A percentile compares a stretch with the other conserved stretches of the same genome.
phyloP scores from a whole-genome alignment of 306 rosid species.

The Malus asiatica region DNA sequence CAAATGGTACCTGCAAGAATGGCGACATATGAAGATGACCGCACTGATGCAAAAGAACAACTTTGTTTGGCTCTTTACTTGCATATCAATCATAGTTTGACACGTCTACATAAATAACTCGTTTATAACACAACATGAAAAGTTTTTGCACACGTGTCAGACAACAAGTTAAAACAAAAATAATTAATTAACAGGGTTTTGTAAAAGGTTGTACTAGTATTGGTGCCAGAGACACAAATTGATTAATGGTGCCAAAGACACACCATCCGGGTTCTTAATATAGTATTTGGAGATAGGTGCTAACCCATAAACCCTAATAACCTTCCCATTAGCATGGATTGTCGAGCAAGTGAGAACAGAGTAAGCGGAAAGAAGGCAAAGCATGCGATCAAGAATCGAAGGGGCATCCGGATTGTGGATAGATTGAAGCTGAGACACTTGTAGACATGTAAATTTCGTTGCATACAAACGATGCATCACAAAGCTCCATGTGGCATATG shows the following conservation, averaged over 20 bases:
- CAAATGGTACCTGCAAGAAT: conserved; percentile 12
- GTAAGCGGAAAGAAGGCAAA: conserved; percentile 8
- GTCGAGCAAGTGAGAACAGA: conserved; percentile 10
- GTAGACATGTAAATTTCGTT: background rate
- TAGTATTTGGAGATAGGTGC: conserved; percentile 16
- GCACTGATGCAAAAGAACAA: background rate
- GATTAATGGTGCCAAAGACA: background rate
- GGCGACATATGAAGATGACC: background rate
- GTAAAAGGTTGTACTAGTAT: background rate
- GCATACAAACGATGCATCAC: no score
- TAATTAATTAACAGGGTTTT: background rate
- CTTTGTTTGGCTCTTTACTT: background rate
- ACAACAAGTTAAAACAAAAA: background rate
- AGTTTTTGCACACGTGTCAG: background rate
- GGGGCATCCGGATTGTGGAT: background rate
- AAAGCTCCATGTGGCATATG: no score
- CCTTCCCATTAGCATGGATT: background rate
- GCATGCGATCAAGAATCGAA: conserved; percentile 16
- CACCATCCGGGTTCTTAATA: conserved; percentile 2
- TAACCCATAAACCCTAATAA: conserved; percentile 13
- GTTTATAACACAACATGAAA: background rate
- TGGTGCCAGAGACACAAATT: no score
- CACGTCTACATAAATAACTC: background rate
- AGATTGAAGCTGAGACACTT: background rate
- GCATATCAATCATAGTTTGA: background rate